Base-by-base conservation (phyloP, 2,329 filamentous ascomycete species). In the Epichloe uncinata region DNA sequence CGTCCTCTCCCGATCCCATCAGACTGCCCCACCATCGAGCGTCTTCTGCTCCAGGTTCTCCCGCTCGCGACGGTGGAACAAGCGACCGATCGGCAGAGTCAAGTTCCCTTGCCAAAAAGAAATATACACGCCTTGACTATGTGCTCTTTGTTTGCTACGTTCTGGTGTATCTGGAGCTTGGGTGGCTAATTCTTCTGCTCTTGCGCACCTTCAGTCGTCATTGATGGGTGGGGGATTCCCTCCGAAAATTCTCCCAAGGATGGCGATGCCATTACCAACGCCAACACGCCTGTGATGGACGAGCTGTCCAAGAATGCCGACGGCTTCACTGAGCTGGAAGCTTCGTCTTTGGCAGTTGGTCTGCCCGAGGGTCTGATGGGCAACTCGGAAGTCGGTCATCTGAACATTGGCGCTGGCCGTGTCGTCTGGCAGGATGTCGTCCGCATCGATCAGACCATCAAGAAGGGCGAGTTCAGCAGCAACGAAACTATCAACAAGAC, bases 381-480 rank as follows among this genome's bases (percentile, higher is more conserved):
- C 57, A 98, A 98, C 77, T 95, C 87, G 60, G 93, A 98, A 71
- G 93, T 98, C 67, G 93, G 93, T 54, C 93, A 98, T 71, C 72
- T 98, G 73, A 98, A 98, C 77, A 97, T 98, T 67, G 93, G 93
- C 61, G 93, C 93, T 52, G 93, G 93, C 52, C 81, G 93, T 62
- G 93, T 98, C 54, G 93, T 98, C 61, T 98, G 93, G 93, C 93
- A 98, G 70, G 91, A 93, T 68, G 87, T 94, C 56, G 93, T 98
- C 57, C 86, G 93, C 62, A 98, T 98, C 71, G 93, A 96, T 69
- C 84, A 84, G 72, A 84, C 85, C 41, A 84, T 95, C 73, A 93
- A 91, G 78, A 88, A 89, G 61, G 81, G 79, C 57, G 81, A 94
- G 68, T 69, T 96, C 60, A 77, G 81, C 68, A 77, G 84, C 66